phyloP scores from a whole-genome alignment of 2,329 filamentous ascomycete genomes.

The Apiospora koreana region DNA sequence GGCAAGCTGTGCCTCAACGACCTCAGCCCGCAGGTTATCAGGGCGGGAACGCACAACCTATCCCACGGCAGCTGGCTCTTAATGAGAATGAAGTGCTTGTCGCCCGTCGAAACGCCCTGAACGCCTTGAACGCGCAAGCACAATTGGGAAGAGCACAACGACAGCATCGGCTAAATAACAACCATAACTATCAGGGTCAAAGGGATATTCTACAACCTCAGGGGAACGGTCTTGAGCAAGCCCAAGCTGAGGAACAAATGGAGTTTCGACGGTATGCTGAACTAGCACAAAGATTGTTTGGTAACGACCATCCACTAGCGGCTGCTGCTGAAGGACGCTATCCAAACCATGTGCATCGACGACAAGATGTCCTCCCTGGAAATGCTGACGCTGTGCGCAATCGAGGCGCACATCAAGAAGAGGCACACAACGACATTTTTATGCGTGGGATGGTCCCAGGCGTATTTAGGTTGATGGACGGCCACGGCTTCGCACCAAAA shows the following conservation, averaged over 20 bases:
- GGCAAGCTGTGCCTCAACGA: not conserved
- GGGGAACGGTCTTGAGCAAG: not conserved
- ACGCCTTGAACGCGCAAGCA: not conserved
- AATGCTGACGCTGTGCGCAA: not conserved
- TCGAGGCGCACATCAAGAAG: not conserved
- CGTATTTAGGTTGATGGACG: not conserved
- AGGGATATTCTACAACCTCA: not conserved
- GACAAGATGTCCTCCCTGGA: not conserved
- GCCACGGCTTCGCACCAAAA: not conserved
- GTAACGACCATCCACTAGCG: not conserved
- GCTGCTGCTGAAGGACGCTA: not conserved
- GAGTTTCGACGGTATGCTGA: not conserved
- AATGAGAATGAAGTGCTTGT: not conserved
- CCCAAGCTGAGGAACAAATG: not conserved
- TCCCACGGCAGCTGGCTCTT: not conserved
- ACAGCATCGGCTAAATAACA: not conserved
- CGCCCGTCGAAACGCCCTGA: not conserved
- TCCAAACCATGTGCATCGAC: not conserved
- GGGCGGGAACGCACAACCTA: not conserved
- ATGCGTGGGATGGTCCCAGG: not conserved
- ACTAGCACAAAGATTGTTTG: not conserved
- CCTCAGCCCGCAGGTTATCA: not conserved
- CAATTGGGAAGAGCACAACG: not conserved
- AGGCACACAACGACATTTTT: not conserved
- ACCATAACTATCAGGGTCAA: not conserved